These are phyloP conservation scores for Epithemia pelagica DNA, from an alignment of 108 stramenopile genomes.

Conservation along the genomic window DNA sequence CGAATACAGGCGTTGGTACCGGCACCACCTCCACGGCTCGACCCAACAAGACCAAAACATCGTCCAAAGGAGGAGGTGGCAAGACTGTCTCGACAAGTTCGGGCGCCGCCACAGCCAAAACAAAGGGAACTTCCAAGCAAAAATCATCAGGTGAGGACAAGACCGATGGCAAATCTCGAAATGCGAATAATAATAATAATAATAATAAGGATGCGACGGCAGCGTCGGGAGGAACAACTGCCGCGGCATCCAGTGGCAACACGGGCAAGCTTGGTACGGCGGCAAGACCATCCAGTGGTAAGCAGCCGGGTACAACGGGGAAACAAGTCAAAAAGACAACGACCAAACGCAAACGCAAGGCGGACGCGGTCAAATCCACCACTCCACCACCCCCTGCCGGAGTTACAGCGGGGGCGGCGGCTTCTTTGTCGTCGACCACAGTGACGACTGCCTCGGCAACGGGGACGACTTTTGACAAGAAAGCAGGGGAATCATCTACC, in stretches of 20 bases:
- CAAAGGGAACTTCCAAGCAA: neutral
- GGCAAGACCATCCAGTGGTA: neutral
- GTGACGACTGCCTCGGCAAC: no score
- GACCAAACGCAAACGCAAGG: slow-evolving; percentile 40
- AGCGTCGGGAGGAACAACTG: no score
- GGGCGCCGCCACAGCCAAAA: neutral
- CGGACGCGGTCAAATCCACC: slow-evolving; percentile 8
- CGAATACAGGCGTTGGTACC: no score
- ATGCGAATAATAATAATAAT: no score
- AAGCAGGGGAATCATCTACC: no score
- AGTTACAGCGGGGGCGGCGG: neutral
- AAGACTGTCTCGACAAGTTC: slow-evolving; percentile 1
- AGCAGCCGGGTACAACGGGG: neutral
- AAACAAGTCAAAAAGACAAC: slow-evolving; percentile 15
- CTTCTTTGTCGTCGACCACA: neutral
- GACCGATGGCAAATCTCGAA: neutral
- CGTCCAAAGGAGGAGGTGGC: neutral
- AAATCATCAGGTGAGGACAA: neutral
- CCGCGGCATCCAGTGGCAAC: no score
- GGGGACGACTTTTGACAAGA: no score
- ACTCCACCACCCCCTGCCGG: neutral
- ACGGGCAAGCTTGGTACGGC: no score
- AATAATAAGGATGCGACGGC: no score
- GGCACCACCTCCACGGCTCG: neutral
- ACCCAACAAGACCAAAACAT: neutral